Base-by-base conservation (phyloP, 139 green algal genomes). In the Nannochloris sp. region DNA sequence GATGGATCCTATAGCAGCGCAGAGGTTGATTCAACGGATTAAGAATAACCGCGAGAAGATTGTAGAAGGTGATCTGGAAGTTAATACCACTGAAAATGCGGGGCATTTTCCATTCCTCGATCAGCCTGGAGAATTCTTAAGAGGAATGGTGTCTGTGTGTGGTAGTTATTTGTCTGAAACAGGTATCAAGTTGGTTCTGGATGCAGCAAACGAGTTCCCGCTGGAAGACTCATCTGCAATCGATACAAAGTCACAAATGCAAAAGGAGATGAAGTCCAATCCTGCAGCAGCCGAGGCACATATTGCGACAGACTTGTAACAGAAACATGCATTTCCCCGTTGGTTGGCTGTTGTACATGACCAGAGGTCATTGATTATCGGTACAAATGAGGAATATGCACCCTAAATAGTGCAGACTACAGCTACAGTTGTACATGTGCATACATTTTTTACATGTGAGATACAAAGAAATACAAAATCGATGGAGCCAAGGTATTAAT, bases 51-150 rank as follows among this genome's bases (percentile, higher is more conserved):
- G 26, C 6, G 12, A 30, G 8, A 56, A 60, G 17, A 49, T 78
- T n/a, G 8, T 36, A 5, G 16, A 66, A 56, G n/a, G 49, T 11
- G 60, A 85, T 57, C 36, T 71, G 9, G 31, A 73, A 30, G 62
- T 84, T 5, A 13, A 64, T 11, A 56, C 44, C 26, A 77, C 60
- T 1, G 46, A 44, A 13, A 60, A 59, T 30, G 64, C 61, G 4
- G 65, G 59, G 5, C 86, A 93, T 70, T 93, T 88, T 62, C 77
- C 83, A 3, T 89, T 90, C 66, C 71, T 93, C 4, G 86, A 93
- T 63, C 77, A 88, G 66, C 76, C 81, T n/a, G 65, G 73, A 29
- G 17, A n/a, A 2, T 62, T 73, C 14, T 46, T 77, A 25, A 40
- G 25, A 16, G 48, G 72, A 26, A 30, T 77, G 43, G 46, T 56